phyloP scores from a whole-genome alignment of 2,329 filamentous ascomycete genomes.

The Sporothrix globosa region DNA sequence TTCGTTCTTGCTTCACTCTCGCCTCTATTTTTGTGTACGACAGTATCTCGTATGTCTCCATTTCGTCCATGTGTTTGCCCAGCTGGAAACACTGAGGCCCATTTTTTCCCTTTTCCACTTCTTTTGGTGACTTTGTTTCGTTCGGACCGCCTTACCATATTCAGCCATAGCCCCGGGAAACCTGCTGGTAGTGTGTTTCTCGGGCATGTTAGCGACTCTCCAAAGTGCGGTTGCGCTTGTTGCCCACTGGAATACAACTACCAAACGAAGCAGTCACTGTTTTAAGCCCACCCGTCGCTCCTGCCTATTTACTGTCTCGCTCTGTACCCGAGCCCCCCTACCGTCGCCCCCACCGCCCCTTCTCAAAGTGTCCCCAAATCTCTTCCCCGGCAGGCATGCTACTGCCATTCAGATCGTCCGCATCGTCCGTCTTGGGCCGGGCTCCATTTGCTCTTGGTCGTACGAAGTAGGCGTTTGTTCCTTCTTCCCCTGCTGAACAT shows the following conservation, averaged over 20 bases:
- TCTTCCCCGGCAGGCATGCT: not conserved
- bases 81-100: not conserved
- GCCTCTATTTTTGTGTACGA: not conserved
- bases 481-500: not conserved
- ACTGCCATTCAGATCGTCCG: not conserved
- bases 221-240: constrained; percentile 2
- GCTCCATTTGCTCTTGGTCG: too few species aligned
- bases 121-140: not conserved
- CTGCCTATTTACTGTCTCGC: not conserved
- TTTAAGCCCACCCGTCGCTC: not conserved
- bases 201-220: not conserved
- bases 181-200: constrained; percentile 3
- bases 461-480: constrained; percentile 12
- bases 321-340: not conserved
- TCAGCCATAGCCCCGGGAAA: constrained; percentile 28
- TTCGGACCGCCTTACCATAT: constrained; percentile 25
- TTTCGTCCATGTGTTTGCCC: constrained; percentile 18
- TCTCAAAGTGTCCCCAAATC: not conserved
- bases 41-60: too few species aligned
- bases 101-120: constrained; percentile 3
- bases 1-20: not conserved
- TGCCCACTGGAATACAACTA: not conserved
- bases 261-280: too few species aligned
- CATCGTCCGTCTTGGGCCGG: not conserved
- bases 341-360: not conserved